These are phyloP conservation scores for Phlyctochytrium planicorne DNA, from an alignment of 192 early-diverging fungal genomes.

Conservation along the genomic window DNA sequence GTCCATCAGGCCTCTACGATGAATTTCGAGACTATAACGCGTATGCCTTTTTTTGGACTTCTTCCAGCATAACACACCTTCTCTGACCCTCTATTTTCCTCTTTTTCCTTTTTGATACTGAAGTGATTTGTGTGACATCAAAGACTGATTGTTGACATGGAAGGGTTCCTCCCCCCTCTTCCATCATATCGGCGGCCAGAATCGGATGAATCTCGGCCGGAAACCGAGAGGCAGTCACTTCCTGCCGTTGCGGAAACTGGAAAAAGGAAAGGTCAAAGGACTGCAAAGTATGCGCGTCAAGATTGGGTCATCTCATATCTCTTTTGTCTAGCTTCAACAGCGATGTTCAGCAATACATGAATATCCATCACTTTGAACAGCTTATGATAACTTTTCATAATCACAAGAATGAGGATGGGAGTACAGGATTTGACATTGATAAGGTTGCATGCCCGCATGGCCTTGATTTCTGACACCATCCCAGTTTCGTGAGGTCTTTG, in stretches of 20 bases:
- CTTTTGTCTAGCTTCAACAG: constrained; percentile 29
- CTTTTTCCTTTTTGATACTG: too few species aligned
- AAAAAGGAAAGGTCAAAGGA: not conserved
- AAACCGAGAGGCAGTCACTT: too few species aligned
- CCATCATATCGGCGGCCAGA: not conserved
- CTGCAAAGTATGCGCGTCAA: not conserved
- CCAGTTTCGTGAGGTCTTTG: constrained; percentile 67
- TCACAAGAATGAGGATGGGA: constrained; percentile 58
- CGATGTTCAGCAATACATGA: constrained; percentile 59
- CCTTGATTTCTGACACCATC: constrained; percentile 5
- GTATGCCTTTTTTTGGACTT: too few species aligned
- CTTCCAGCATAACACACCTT: too few species aligned
- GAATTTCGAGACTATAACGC: too few species aligned
- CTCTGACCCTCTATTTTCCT: too few species aligned
- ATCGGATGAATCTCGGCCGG: not conserved
- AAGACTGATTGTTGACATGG: too few species aligned
- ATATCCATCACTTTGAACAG: constrained; percentile 65
- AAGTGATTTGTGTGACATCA: too few species aligned
- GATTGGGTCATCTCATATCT: not conserved
- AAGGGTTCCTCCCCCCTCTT: too few species aligned
- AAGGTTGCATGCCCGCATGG: constrained; percentile 45
- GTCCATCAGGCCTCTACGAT: too few species aligned
- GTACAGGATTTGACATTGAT: constrained; percentile 57
- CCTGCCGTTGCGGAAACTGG: not conserved
- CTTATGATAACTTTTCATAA: constrained; percentile 55